Evolutionary conservation across 495 filamentous ascomycete genomes (phyloP), one percentile per base, ranked within the genome.

Genomic region (Aspergillus sparsus): DNA sequence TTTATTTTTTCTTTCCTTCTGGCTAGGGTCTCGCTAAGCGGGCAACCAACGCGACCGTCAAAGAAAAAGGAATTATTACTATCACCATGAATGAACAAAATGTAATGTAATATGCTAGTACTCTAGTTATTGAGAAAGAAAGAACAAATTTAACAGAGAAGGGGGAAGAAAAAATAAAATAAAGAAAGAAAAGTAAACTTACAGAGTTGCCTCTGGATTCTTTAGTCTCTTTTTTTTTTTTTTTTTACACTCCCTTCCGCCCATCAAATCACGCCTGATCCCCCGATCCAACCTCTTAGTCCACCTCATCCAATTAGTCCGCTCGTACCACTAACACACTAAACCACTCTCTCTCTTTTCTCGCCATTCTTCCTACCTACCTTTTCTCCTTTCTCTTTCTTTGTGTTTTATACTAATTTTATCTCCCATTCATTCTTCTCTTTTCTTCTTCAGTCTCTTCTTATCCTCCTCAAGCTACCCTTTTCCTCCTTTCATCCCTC

Each of bases 11-110:
- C 16, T 21, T 47, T 46, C 27, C 18, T 21, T 7, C 15, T 10
- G n/a, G 15, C 44, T 47, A 47, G 44, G 44, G 44, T 21, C 53
- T 72, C 71, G 71, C 69, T 75, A 72, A 75, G 69, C 39, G 53
- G 53, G 53, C 53, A 15, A 47, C 53, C 32, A 21, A n/a, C 37
- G 37, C 37, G 37, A 41, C 37, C 37, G 37, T 9, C 10, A 41
- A n/a, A n/a, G 37, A 41, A 10, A n/a, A 41, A 11, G 10, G 37
- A 41, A 41, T 11, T 41, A 41, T 3, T 41, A n/a, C 8, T 10
- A 41, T 41, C 37, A 41, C 10, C 10, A 41, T 10, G 0, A n/a
- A 11, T n/a, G 37, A 41, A 41, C 11, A 41, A 41, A 41, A 27
- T 27, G 21, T 27, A 27, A 27, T 27, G 21, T 1, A 3, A 27